These are phyloP conservation scores for Dentipellis fragilis DNA, from an alignment of 768 basidiomycete genomes.

Conservation along the genomic window DNA sequence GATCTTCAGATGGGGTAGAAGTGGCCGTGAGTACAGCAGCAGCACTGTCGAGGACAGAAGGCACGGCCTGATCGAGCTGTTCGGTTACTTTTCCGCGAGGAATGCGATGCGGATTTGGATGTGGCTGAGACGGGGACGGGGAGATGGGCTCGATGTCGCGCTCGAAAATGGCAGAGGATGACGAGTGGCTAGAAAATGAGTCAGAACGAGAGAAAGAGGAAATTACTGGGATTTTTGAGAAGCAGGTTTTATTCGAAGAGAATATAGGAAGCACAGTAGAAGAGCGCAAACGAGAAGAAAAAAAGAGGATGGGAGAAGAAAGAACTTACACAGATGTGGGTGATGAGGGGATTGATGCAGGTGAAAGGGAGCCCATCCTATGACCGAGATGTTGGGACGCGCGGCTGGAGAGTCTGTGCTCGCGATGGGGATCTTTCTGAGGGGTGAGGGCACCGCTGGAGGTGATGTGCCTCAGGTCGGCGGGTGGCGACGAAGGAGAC, in stretches of 20 bases:
- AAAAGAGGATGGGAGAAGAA: constrained; percentile 6
- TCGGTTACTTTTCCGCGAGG: constrained; percentile 65
- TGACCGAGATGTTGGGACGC: constrained; percentile 39
- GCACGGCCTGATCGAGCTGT: constrained; percentile 68
- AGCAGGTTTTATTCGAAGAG: background rate
- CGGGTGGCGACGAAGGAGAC: constrained; percentile 13
- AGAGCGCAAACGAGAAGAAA: background rate
- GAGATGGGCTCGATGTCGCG: constrained; percentile 74
- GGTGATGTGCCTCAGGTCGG: constrained; percentile 48
- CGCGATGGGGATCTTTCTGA: constrained; percentile 24
- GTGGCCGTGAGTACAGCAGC: constrained; percentile 53
- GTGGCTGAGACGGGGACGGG: constrained; percentile 28
- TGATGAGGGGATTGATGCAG: constrained; percentile 68
- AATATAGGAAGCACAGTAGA: background rate
- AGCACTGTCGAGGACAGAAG: constrained; percentile 78
- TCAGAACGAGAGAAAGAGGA: background rate
- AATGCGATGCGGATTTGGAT: constrained; percentile 61
- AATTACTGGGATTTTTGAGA: background rate
- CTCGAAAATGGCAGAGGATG: constrained; percentile 86
- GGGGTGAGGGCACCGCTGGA: constrained; percentile 35
- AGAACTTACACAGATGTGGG: constrained; percentile 64
- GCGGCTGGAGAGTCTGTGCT: constrained; percentile 31
- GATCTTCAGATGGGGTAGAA: constrained; percentile 27
- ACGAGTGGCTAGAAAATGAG: constrained; percentile 41
- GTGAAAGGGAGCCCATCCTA: constrained; percentile 52